Evolutionary conservation across 805 yeast genomes (phyloP), one percentile per base, ranked within the genome.

Genomic region (Pichia heedii): DNA sequence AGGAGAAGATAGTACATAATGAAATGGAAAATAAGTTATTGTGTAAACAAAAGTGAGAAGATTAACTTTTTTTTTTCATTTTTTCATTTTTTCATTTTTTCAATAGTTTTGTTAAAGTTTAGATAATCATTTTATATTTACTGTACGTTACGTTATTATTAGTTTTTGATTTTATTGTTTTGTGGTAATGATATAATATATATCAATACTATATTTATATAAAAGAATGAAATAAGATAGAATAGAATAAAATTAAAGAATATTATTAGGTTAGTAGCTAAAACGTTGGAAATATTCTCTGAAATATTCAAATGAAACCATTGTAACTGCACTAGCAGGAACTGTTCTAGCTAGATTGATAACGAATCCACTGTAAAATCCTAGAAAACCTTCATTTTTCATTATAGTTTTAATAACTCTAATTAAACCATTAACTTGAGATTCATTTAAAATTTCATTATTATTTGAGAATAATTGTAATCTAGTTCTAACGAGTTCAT

Each of bases 261-360:
- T 35, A n/a, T n/a, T n/a, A n/a, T 21, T 21, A 21, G 3, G 16
- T 26, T 40, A 41, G n/a, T 42, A 35, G 12, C 46, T 37, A 39
- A 49, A 49, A 21, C 48, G 51, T 44, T 62, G 56, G 5, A 81
- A 66, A 54, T 74, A 75, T 33, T 72, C 69, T 58, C 77, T 78
- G 60, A 83, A 74, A 59, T 81, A 83, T 58, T 93, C 98, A 62
- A 85, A 93, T 24, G 95, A 84, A 10, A 90, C 88, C 53, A 93
- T 69, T 2, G 98, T 93, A n/a, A 90, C 86, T 1, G 97, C 97
- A 53, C 88, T 77, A 1, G 96, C 89, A 4, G 98, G 98, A 0
- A 90, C 86, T 0, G 98, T 93, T 53, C 98, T 70, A 26, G 86
- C 76, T 55, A 93, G 66, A 57, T 93, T 93, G 19, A 94, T 81